These are phyloP conservation scores for Aspergillus melleus DNA, from an alignment of 2,329 filamentous ascomycete genomes.

Conservation along the genomic window DNA sequence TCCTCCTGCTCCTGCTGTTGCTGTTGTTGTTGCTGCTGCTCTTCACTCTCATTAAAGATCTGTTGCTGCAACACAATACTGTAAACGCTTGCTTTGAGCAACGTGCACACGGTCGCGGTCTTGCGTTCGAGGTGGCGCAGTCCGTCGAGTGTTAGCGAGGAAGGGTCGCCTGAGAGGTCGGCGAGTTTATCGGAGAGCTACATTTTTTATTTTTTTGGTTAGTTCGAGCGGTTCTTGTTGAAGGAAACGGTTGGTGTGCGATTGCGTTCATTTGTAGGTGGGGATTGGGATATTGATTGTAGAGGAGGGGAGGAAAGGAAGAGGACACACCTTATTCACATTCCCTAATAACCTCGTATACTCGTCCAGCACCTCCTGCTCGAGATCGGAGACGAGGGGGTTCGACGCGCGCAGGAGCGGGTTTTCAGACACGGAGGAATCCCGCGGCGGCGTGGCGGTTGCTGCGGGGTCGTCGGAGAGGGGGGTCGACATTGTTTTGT, in stretches of 20 bases:
- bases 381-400: constrained; percentile 65
- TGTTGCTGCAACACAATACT: constrained; percentile 98
- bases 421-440: constrained; percentile 25
- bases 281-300: too few relatives aligned
- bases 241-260: too few relatives aligned
- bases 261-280: neutral
- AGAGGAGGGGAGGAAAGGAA: too few relatives aligned
- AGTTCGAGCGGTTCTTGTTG: too few relatives aligned
- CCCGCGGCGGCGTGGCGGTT: constrained; percentile 1
- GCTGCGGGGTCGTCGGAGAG: neutral
- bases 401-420: constrained; percentile 40
- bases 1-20: constrained; percentile 14
- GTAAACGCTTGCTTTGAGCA: constrained; percentile 97
- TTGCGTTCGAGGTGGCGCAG: constrained; percentile 88
- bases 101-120: constrained; percentile 89
- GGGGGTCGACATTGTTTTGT: neutral
- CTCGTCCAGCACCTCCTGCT: constrained; percentile 93
- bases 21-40: constrained; percentile 31
- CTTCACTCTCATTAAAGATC: constrained; percentile 66
- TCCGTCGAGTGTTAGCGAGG: constrained; percentile 75
- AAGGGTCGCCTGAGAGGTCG: constrained; percentile 61
- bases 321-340: constrained; percentile 71
- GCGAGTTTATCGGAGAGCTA: constrained; percentile 48
- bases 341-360: constrained; percentile 86
- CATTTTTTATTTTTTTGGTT: neutral